phyloP scores from a whole-genome alignment of 2,329 filamentous ascomycete species.

The Aureobasidium vineae region DNA sequence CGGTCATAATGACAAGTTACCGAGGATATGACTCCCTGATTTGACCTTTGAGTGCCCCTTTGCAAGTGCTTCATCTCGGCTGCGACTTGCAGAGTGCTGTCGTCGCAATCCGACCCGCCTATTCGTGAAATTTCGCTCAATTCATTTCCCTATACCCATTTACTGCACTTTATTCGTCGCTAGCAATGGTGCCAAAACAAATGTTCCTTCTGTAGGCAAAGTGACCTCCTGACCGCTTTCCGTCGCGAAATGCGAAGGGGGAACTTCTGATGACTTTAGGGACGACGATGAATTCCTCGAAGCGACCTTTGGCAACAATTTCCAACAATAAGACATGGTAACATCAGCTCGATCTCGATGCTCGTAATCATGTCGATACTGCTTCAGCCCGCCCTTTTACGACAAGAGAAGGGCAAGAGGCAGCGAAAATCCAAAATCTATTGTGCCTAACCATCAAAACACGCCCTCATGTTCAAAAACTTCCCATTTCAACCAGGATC shows the following conservation, averaged over 20 bases:
- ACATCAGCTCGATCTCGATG: not conserved
- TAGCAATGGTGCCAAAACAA: not conserved
- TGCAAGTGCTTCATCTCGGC: conserved; percentile 15
- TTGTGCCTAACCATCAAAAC: not conserved
- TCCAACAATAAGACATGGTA: not conserved
- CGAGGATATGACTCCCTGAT: not conserved
- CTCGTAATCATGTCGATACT: not conserved
- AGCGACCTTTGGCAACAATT: not conserved
- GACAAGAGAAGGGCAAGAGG: not conserved
- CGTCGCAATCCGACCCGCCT: not conserved
- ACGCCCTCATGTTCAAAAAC: not conserved
- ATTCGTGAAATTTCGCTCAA: not conserved
- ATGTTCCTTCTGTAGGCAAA: not conserved
- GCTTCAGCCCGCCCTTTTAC: not conserved
- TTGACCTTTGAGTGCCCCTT: not conserved
- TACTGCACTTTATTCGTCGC: not conserved
- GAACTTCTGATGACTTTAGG: not conserved
- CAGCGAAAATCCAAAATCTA: not conserved
- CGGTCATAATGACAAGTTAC: not conserved
- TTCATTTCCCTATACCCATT: conserved; percentile 5
- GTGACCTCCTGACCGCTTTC: not conserved
- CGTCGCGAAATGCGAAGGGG: not conserved
- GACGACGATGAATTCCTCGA: not conserved
- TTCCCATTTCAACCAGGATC: not conserved
- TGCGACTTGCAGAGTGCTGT: conserved; percentile 8